These are phyloP conservation scores for Astrothelium macrocarpum DNA, from an alignment of 495 filamentous ascomycete genomes.

Conservation along the genomic window DNA sequence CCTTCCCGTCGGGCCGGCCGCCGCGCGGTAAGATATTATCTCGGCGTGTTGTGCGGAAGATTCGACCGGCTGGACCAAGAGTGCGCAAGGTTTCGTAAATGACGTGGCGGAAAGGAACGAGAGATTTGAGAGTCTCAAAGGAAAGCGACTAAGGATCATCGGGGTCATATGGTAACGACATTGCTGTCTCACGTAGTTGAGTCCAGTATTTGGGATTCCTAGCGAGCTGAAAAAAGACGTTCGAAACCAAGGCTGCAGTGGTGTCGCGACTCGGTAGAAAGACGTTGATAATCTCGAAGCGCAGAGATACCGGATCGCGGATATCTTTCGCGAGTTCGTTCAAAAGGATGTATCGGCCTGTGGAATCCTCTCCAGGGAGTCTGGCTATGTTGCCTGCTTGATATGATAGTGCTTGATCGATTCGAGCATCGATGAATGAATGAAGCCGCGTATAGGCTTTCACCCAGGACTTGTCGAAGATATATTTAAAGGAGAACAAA, in stretches of 20 bases:
- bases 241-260: conserved; percentile 27
- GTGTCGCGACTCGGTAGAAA: conserved; percentile 29
- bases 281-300: conserved; percentile 25
- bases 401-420: neutral
- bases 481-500: neutral
- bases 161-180: conserved; percentile 57
- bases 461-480: neutral
- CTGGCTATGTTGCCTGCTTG: neutral
- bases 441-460: neutral
- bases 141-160: conserved; percentile 79
- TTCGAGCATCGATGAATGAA: neutral
- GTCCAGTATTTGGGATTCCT: conserved; percentile 13
- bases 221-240: conserved; percentile 20
- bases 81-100: conserved; percentile 37
- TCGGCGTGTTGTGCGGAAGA: conserved; percentile 36
- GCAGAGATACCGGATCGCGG: conserved; percentile 20
- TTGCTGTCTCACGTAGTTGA: conserved; percentile 29
- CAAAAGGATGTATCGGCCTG: conserved; percentile 22
- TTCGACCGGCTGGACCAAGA: conserved; percentile 32
- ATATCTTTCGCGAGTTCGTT: conserved; percentile 28
- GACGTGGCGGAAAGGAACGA: neutral
- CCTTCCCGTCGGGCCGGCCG: conserved; percentile 27
- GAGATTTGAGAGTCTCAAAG: conserved; percentile 30
- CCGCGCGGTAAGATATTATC: conserved; percentile 38
- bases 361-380: conserved; percentile 10